Evolutionary conservation across 2,329 filamentous ascomycete genomes (phyloP).

Genomic region (Drechslerella coelobrocha): DNA sequence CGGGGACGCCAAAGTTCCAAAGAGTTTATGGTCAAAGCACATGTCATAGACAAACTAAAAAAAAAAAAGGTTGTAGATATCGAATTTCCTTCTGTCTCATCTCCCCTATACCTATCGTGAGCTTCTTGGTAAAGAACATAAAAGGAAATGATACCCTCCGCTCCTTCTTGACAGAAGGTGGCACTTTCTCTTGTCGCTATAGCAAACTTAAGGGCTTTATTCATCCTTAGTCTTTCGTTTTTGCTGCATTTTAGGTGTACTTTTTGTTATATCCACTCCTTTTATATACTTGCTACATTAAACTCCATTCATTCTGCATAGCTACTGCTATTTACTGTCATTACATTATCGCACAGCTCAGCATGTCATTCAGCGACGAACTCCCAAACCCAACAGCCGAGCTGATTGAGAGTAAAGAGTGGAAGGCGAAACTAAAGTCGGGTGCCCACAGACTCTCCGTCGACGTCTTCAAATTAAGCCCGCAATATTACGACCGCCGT

Average conservation of each 20-base stretch:
- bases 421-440: slow-evolving; percentile 23
- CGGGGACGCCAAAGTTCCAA: slow-evolving; percentile 6
- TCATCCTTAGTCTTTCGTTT: not conserved
- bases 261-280: slow-evolving; percentile 4
- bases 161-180: slow-evolving; percentile 9
- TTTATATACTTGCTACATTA: slow-evolving; percentile 1
- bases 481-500: slow-evolving; percentile 40
- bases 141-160: slow-evolving; percentile 27
- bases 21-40: slow-evolving; percentile 24
- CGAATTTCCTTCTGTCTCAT: too few species aligned
- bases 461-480: slow-evolving; percentile 38
- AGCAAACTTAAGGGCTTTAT: slow-evolving; percentile 1
- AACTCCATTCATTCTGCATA: not conserved
- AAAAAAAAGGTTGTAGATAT: too few species aligned
- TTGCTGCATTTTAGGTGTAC: not conserved
- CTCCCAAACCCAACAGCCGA: slow-evolving; percentile 11
- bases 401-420: slow-evolving; percentile 18
- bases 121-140: slow-evolving; percentile 20
- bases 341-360: not conserved
- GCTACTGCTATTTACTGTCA: not conserved
- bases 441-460: slow-evolving; percentile 23
- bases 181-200: not conserved
- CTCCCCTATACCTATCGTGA: slow-evolving; percentile 2
- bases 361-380: slow-evolving; percentile 37
- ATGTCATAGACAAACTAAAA: slow-evolving; percentile 13